Evolutionary conservation across 2,329 filamentous ascomycete species (phyloP).

Genomic region (Colletotrichum neosansevieriae): DNA sequence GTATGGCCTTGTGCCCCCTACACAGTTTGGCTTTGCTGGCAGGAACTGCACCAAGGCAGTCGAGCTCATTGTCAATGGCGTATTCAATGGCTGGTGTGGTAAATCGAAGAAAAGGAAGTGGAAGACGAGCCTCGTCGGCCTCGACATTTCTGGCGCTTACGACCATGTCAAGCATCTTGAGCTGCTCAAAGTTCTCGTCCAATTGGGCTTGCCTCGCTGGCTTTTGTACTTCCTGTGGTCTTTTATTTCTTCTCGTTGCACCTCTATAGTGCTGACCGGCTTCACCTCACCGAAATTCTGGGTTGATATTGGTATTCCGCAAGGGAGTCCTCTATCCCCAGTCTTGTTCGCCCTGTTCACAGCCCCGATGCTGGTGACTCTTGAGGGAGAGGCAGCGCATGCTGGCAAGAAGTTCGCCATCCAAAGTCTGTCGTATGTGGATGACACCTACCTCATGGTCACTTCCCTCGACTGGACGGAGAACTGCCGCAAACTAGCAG

Average conservation of each 20-base stretch:
- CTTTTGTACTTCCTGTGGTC: not conserved
- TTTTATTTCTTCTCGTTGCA: constrained; percentile 4
- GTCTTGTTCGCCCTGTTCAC: constrained; percentile 10
- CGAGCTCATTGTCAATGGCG: not conserved
- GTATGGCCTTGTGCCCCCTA: not conserved
- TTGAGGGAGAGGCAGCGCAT: not conserved
- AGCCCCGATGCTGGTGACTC: not conserved
- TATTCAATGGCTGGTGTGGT: not conserved
- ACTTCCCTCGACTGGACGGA: not conserved
- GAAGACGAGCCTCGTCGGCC: not conserved
- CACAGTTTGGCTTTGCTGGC: not conserved
- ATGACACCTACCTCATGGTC: constrained; percentile 26
- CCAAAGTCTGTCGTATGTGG: not conserved
- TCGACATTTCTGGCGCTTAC: constrained; percentile 19
- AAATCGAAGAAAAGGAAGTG: not conserved
- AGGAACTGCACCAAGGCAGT: not conserved
- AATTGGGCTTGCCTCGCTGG: not conserved
- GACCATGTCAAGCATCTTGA: constrained; percentile 8
- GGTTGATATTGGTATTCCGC: constrained; percentile 17
- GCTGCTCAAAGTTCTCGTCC: not conserved
- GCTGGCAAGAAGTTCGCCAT: not conserved
- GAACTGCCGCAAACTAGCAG: not conserved
- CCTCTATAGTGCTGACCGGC: not conserved
- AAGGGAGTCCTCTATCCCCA: constrained; percentile 21
- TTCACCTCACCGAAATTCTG: constrained; percentile 2